These are phyloP conservation scores for Russula olivacea DNA, from an alignment of 768 basidiomycete species.

Conservation along the genomic window DNA sequence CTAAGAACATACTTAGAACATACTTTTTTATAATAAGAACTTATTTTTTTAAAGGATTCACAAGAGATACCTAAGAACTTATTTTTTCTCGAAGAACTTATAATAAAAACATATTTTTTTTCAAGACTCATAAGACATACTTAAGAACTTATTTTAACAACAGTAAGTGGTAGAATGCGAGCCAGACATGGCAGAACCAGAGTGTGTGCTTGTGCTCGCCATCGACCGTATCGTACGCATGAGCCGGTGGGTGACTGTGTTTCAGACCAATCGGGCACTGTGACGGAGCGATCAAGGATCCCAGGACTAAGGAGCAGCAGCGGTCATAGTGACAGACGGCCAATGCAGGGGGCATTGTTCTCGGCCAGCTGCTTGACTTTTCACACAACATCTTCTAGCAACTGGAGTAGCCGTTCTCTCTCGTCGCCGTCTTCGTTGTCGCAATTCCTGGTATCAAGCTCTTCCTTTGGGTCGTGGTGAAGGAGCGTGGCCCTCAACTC, in stretches of 20 bases:
- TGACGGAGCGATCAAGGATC: constrained; percentile 58
- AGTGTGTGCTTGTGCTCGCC: no score
- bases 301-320: neutral
- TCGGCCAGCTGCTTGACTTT: constrained; percentile 4
- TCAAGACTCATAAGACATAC: no score
- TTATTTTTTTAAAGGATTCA: no score
- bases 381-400: constrained; percentile 17
- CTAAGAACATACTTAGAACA: no score
- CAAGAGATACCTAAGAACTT: no score
- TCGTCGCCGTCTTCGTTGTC: neutral
- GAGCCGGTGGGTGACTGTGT: constrained; percentile 52
- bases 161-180: no score
- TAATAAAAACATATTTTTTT: no score
- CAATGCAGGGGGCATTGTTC: neutral
- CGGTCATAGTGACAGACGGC: neutral
- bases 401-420: constrained; percentile 9
- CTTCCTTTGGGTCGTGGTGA: neutral
- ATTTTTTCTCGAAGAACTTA: no score
- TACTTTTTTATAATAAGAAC: no score
- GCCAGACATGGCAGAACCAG: no score
- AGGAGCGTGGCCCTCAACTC: constrained; percentile 9
- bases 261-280: constrained; percentile 43
- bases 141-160: no score
- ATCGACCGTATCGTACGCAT: constrained; percentile 75
- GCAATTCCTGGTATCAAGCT: neutral